A percentile compares a stretch with the other conserved stretches of the same genome.
Evolutionary conservation across 2,329 filamentous ascomycete species (phyloP).

Genomic region (Neoascochyta sp.): DNA sequence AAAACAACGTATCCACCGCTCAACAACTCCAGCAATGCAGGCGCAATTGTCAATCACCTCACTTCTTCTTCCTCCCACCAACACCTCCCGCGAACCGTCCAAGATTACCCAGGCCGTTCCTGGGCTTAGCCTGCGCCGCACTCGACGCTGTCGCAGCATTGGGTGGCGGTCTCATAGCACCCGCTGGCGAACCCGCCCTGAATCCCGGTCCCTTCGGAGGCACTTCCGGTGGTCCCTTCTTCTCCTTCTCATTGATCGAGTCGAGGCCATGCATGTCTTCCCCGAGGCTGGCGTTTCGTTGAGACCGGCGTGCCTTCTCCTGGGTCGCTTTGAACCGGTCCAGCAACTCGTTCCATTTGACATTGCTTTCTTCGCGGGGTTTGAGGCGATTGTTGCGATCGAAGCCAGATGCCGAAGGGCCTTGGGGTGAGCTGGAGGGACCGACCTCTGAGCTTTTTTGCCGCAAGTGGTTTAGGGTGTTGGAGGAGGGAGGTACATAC

Average conservation of each 20-base stretch:
- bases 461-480: conserved; percentile 39
- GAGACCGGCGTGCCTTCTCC: conserved; percentile 72
- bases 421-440: conserved; percentile 32
- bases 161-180: conserved; percentile 19
- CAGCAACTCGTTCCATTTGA: conserved; percentile 87
- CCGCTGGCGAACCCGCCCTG: conserved; percentile 22
- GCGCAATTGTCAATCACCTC: too few relatives aligned
- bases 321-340: conserved; percentile 94
- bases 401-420: conserved; percentile 42
- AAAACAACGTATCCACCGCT: not conserved
- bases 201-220: conserved; percentile 22
- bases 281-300: conserved; percentile 50
- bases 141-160: conserved; percentile 12
- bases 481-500: conserved; percentile 52
- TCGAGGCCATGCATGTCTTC: conserved; percentile 24
- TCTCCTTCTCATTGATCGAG: conserved; percentile 30
- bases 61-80: conserved; percentile 37
- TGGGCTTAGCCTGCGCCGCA: conserved; percentile 31
- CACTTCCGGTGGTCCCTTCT: conserved; percentile 22
- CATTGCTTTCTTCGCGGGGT: conserved; percentile 75
- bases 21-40: conserved; percentile 25
- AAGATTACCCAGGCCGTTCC: conserved; percentile 44
- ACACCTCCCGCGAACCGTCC: conserved; percentile 46
- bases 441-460: conserved; percentile 43
- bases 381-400: conserved; percentile 64